Evolutionary conservation across 306 rosid genomes (phyloP), one percentile per base, ranked within the genome.

Genomic region (Quercus variabilis): DNA sequence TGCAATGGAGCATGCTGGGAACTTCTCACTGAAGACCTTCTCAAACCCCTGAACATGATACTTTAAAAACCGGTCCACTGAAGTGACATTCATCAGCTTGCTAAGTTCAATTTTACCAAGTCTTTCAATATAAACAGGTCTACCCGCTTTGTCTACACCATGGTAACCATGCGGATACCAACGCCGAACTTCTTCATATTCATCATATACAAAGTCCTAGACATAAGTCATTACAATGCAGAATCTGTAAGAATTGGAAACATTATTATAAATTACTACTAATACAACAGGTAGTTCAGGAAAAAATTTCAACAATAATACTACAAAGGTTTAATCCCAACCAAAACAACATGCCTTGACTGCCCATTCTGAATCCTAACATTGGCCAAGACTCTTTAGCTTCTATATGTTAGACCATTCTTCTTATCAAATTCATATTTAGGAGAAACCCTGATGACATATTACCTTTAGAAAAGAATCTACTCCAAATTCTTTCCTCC

Each of bases 41-140:
- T 95, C 99, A 84, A 95, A 95, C 65, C 94, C 98, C 78, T 91
- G 98, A 84, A 91, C 93, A 73, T 93, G 99, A 86, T 95, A 95
- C 86, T 85, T 93, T 82, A 93, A 76, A 81, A 90, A 93, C 15
- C 97, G 91, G 71, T 95, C 99, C 82, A 90, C 76, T 9, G 99
- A 89, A 55, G 99, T 95, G 74, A 90, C 93, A 77, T 26, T 88
- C 98, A 95, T 85, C 83, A 95, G 88, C 81, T 93, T 95, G 88
- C 78, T 81, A 55, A 92, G 96, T 58, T 95, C 97, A 85, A 91
- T 82, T 90, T 93, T 90, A 71, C 99, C 98, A 75, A 93, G 88
- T 86, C 94, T 91, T 89, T 95, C 99, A 80, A 95, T 90, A 76
- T 95, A 95, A 88, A 95, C 85, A 15, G 99, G 99, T 7, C 94